These are phyloP conservation scores for Oleoguttula mirabilis DNA, from an alignment of 495 filamentous ascomycete genomes.

Conservation along the genomic window DNA sequence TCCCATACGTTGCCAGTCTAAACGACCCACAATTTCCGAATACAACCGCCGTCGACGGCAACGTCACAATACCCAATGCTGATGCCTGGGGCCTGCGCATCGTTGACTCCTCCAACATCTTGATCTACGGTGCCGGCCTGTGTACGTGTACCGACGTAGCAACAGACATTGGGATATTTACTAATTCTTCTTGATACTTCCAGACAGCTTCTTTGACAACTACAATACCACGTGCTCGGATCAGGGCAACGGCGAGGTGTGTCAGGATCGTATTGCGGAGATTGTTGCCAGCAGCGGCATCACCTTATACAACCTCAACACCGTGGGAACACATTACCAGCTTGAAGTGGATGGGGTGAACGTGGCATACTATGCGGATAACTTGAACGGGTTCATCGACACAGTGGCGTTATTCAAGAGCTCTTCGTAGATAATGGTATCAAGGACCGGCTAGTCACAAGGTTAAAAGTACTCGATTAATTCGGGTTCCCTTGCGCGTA, in stretches of 20 bases:
- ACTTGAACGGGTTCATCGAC: slow-evolving; percentile 42
- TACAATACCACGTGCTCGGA: slow-evolving; percentile 34
- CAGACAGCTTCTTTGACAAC: slow-evolving; percentile 32
- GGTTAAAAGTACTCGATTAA: too few relatives aligned
- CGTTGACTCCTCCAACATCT: slow-evolving; percentile 43
- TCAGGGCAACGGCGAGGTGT: slow-evolving; percentile 36
- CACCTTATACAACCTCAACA: slow-evolving; percentile 39
- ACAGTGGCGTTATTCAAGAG: slow-evolving; percentile 40
- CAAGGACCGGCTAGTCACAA: too few relatives aligned
- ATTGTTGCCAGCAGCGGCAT: slow-evolving; percentile 28
- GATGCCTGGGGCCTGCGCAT: slow-evolving; percentile 57
- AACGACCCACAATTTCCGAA: slow-evolving; percentile 25
- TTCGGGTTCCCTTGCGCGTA: too few relatives aligned
- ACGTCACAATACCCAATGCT: slow-evolving; percentile 32
- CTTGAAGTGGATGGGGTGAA: slow-evolving; percentile 38
- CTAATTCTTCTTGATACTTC: too few relatives aligned
- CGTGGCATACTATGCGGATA: slow-evolving; percentile 40
- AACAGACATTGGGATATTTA: background rate
- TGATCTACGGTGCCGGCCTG: slow-evolving; percentile 37
- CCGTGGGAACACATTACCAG: slow-evolving; percentile 32
- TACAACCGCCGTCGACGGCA: slow-evolving; percentile 38
- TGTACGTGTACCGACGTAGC: too few relatives aligned
- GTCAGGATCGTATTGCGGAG: slow-evolving; percentile 52
- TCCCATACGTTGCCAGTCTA: slow-evolving; percentile 35
- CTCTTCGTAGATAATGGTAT: too few relatives aligned